Percentiles rank a stretch among this genome's conserved stretches.
These are phyloP conservation scores for Cladochytrium replicatum DNA, from an alignment of 192 early-diverging fungal species.

Conservation along the genomic window DNA sequence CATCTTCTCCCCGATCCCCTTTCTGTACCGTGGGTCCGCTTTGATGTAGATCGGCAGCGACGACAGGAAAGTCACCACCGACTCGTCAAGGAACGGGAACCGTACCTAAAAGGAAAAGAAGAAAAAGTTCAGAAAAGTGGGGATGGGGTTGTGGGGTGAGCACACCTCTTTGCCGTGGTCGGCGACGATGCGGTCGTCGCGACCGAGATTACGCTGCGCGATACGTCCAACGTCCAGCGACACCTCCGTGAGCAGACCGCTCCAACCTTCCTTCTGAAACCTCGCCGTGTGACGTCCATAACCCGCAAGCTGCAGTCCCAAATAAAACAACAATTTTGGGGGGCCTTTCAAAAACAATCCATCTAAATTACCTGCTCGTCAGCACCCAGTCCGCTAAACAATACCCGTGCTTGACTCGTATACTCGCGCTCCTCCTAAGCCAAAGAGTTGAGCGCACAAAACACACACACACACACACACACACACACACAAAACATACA, in stretches of 20 bases:
- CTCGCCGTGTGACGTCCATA: conserved; percentile 78
- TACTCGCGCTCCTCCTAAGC: conserved; percentile 29
- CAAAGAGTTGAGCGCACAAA: neutral
- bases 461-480: too few relatives aligned
- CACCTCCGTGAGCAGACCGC: conserved; percentile 59
- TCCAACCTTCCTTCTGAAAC: conserved; percentile 55
- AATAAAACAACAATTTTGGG: neutral
- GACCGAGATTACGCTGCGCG: conserved; percentile 75
- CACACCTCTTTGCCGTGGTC: conserved; percentile 76
- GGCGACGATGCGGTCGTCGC: conserved; percentile 87
- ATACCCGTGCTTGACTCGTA: conserved; percentile 58
- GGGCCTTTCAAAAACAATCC: too few relatives aligned
- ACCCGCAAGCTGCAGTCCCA: conserved; percentile 47
- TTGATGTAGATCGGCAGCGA: conserved; percentile 67
- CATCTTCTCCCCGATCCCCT: conserved; percentile 85
- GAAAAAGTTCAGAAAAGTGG: too few relatives aligned
- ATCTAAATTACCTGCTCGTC: conserved; percentile 94
- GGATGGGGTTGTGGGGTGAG: neutral
- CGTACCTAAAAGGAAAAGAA: too few relatives aligned
- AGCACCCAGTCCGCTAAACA: conserved; percentile 83
- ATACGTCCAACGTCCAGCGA: conserved; percentile 81
- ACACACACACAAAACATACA: neutral
- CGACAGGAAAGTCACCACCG: conserved; percentile 58
- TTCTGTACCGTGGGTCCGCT: conserved; percentile 63
- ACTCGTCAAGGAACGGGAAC: conserved; percentile 81